Base-by-base conservation (phyloP, 2,329 filamentous ascomycete species). In the Claviceps spartinae region DNA sequence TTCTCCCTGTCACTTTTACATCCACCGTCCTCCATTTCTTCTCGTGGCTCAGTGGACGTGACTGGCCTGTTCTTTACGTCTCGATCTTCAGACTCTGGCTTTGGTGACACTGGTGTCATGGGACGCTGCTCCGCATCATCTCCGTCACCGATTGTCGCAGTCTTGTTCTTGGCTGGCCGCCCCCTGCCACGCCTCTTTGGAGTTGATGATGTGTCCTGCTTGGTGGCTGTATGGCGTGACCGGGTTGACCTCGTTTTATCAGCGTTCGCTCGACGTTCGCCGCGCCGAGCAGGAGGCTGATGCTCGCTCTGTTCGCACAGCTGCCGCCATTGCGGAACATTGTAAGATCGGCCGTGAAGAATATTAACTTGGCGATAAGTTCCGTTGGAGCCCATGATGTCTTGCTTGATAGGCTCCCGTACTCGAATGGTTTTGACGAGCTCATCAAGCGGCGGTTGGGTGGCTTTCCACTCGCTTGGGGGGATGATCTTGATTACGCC, bases 341-440 rank as follows among this genome's bases (percentile, higher is more conserved):
- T 98, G 72, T 98, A 98, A 14, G 89, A 89, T 65, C 93, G 81
- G 65, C 94, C 88, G 69, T 96, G 94, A 62, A 97, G 83, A 54
- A 98, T 90, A 64, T 98, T 98, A 63, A 93, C 88, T 67, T 98
- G 93, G 38, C 91, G 91, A 65, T 96, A 98, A 52, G 88, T 94
- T 52, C 93, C 94, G 64, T 91, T 88, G 49, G 87, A 88, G 43
- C 93, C 93, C 75, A 94, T 91, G 61, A 98, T 98, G 62, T 98
- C 93, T 68, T 98, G 93, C 64, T 89, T 95, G 65, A 98, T 97
- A 3, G 93, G 93, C 58, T 98, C 94, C 68, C 91, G 91, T 62
- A 98, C 90, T 63, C 83, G 85, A 66, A 98, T 87, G 56, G 85
- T 83, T 70, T 96, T 97, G 57, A 98, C 79, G 49, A 88, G 77